These are phyloP conservation scores for Peterozyma toletana DNA, from an alignment of 805 yeast genomes.

Conservation along the genomic window DNA sequence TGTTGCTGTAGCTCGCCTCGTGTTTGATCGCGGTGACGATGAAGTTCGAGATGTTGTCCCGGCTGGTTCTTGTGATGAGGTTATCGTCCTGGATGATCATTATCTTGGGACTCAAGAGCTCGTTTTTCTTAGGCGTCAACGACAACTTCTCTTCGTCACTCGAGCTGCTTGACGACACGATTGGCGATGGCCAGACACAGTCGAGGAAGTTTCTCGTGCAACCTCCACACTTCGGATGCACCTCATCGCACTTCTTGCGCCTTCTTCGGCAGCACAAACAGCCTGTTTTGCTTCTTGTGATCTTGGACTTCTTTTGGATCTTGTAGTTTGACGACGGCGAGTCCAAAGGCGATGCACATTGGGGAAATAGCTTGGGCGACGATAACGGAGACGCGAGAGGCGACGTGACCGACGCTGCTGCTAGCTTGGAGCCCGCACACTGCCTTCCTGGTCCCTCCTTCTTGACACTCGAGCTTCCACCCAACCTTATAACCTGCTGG, in stretches of 20 bases:
- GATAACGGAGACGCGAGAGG: not conserved
- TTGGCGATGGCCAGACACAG: conserved; percentile 7
- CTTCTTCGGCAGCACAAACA: conserved; percentile 8
- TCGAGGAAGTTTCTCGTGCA: conserved; percentile 11
- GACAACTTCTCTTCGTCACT: conserved; percentile 2
- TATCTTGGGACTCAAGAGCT: conserved; percentile 5
- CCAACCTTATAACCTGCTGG: not conserved
- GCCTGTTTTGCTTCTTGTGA: conserved; percentile 8
- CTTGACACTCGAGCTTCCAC: not conserved
- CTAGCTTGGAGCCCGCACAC: not conserved
- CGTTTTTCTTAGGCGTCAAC: not conserved
- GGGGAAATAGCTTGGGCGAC: not conserved
- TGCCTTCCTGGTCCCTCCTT: not conserved
- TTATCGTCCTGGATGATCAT: conserved; percentile 7
- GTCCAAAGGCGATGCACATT: conserved; percentile 39
- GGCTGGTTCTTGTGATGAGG: conserved; percentile 4
- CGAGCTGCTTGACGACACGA: not conserved
- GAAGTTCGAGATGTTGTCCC: conserved; percentile 1
- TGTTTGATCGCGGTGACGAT: conserved; percentile 6
- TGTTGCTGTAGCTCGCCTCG: conserved; percentile 1
- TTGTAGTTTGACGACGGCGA: conserved; percentile 99
- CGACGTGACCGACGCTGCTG: not conserved
- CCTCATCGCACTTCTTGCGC: conserved; percentile 12
- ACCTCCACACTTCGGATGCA: conserved; percentile 10
- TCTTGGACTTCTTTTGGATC: conserved; percentile 28